phyloP scores from a whole-genome alignment of 2,329 filamentous ascomycete genomes.

The Colletotrichum tanaceti region DNA sequence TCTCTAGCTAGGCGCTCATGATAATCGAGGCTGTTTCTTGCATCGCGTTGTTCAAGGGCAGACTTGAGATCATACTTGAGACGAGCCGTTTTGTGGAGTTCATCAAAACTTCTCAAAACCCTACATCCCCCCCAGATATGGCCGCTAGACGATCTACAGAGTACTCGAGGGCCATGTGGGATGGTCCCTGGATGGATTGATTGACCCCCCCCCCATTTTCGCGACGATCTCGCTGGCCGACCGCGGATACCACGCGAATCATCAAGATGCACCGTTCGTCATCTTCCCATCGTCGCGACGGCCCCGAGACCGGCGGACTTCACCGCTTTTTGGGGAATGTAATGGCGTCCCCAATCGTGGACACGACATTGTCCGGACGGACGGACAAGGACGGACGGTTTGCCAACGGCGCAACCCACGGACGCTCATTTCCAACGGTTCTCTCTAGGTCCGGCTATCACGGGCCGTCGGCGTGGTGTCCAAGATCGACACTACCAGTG shows the following conservation, averaged over 20 bases:
- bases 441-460: neutral
- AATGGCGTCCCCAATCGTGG: neutral
- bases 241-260: neutral
- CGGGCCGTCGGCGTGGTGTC: constrained; percentile 15
- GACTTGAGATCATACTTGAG: neutral
- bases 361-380: neutral
- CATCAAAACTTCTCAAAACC: constrained; percentile 9
- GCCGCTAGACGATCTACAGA: constrained; percentile 7
- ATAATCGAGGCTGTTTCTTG: neutral
- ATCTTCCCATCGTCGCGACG: neutral
- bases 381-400: neutral
- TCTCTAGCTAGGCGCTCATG: constrained; percentile 3
- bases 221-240: neutral
- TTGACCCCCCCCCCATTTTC: too few relatives aligned
- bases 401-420: constrained; percentile 22
- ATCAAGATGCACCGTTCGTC: neutral
- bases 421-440: constrained; percentile 4
- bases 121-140: constrained; percentile 1
- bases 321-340: neutral
- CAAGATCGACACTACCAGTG: too few relatives aligned
- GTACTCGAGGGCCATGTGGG: neutral
- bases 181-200: neutral
- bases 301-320: neutral
- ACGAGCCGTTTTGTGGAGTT: constrained; percentile 5
- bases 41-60: neutral